Conservation (phyloP, 805 yeast species). For the Lachancea thermotolerans region DNA sequence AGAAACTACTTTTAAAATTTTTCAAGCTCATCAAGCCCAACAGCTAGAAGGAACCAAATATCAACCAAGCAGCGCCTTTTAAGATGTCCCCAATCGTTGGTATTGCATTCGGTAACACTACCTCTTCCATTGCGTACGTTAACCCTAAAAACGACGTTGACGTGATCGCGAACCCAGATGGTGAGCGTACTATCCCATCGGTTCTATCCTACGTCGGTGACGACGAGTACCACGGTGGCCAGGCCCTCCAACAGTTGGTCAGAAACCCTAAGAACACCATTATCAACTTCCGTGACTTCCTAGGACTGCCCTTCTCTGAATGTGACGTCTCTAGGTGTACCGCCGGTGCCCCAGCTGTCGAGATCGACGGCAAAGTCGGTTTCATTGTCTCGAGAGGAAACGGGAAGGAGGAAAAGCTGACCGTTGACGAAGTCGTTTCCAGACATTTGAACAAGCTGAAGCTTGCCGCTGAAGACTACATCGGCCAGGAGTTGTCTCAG, state of each 20-base stretch:
- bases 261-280: slow-evolving; percentile 87
- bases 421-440: slow-evolving; percentile 70
- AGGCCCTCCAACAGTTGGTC: slow-evolving; percentile 85
- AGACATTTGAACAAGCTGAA: slow-evolving; percentile 81
- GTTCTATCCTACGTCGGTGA: slow-evolving; percentile 84
- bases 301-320: slow-evolving; percentile 67
- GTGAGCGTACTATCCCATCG: slow-evolving; percentile 95
- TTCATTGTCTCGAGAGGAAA: slow-evolving; percentile 50
- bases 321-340: slow-evolving; percentile 65
- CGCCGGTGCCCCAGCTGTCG: slow-evolving; percentile 37
- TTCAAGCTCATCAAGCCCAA: slow-evolving; percentile 7
- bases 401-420: slow-evolving; percentile 44
- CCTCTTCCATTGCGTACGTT: slow-evolving; percentile 89
- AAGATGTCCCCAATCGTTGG: slow-evolving; percentile 65
- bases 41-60: too few species aligned
- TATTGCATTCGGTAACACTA: slow-evolving; percentile 91
- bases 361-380: slow-evolving; percentile 55
- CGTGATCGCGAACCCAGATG: slow-evolving; percentile 98
- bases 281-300: slow-evolving; percentile 85
- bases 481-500: slow-evolving; percentile 74
- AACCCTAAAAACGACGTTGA: slow-evolving; percentile 81
- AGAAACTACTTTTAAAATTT: not conserved
- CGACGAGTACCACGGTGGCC: slow-evolving; percentile 96
- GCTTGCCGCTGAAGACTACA: slow-evolving; percentile 86
- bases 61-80: too few species aligned